Evolutionary conservation across 768 basidiomycete species (phyloP).

Genomic region (Termitomyces bulborhizus): DNA sequence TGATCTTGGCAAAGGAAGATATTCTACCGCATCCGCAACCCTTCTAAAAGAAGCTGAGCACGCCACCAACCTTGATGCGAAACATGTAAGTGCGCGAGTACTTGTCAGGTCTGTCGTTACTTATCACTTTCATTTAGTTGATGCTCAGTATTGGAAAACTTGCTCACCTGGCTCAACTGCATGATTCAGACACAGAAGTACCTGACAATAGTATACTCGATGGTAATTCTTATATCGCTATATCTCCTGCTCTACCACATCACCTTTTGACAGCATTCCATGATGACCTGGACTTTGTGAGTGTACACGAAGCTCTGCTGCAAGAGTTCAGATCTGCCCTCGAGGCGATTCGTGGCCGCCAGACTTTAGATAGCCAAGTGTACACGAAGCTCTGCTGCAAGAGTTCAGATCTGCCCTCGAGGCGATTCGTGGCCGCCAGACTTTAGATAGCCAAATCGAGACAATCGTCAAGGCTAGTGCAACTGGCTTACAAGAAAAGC

Average conservation of each 20-base stretch:
- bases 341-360: conserved; percentile 44
- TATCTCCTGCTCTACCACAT: background rate
- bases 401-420: conserved; percentile 50
- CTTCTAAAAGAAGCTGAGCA: conserved; percentile 56
- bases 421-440: conserved; percentile 49
- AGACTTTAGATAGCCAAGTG: conserved; percentile 64
- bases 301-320: conserved; percentile 69
- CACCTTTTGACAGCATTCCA: conserved; percentile 59
- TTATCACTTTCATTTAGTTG: conserved; percentile 41
- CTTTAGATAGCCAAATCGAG: conserved; percentile 65
- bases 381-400: conserved; percentile 52
- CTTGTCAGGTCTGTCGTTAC: background rate
- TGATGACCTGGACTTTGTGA: conserved; percentile 80
- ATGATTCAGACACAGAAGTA: conserved; percentile 38
- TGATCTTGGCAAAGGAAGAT: conserved; percentile 66
- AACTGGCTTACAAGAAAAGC: conserved; percentile 34
- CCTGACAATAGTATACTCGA: conserved; percentile 50
- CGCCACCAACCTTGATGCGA: conserved; percentile 56
- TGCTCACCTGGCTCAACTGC: conserved; percentile 71
- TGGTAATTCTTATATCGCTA: conserved; percentile 29
- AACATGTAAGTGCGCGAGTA: conserved; percentile 56
- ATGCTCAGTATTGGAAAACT: conserved; percentile 91
- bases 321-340: conserved; percentile 53
- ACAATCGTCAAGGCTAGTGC: conserved; percentile 53
- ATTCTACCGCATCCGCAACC: conserved; percentile 56